A percentile compares a stretch with the other conserved stretches of the same genome.
Conservation (phyloP, 1,284 basidiomycete genomes). For the Sanguinoderma infundibulare region DNA sequence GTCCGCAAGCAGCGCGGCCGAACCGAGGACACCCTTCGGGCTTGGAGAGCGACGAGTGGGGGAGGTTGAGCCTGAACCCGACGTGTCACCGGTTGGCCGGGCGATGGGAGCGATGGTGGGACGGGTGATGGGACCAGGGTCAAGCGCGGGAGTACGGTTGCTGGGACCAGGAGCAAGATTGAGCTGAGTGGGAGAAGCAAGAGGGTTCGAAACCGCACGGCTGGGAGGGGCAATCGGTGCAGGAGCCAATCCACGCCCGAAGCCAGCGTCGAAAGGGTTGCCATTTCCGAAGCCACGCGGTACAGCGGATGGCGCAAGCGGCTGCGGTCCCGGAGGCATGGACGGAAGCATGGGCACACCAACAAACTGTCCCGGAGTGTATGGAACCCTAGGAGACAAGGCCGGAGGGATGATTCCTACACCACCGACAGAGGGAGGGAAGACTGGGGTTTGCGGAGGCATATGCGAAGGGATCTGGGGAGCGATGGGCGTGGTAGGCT, state of each 20-base stretch:
- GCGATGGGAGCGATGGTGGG: constrained; percentile 49
- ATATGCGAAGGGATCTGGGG: constrained; percentile 42
- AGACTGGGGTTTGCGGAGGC: constrained; percentile 46
- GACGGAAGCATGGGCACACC: constrained; percentile 40
- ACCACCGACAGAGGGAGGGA: constrained; percentile 38
- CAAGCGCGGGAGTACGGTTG: constrained; percentile 38
- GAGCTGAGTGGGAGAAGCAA: constrained; percentile 44
- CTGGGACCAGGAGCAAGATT: constrained; percentile 39
- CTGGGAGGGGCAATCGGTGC: constrained; percentile 59
- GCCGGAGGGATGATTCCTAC: constrained; percentile 50
- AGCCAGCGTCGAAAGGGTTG: constrained; percentile 54
- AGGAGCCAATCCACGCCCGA: constrained; percentile 44
- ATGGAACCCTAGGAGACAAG: constrained; percentile 54
- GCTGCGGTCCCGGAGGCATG: constrained; percentile 45
- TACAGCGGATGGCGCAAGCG: constrained; percentile 57
- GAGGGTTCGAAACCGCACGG: constrained; percentile 38
- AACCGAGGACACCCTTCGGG: constrained; percentile 74
- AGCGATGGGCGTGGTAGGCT: constrained; percentile 39
- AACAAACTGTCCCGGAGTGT: constrained; percentile 50
- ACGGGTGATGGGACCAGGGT: constrained; percentile 66
- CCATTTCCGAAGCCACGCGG: constrained; percentile 53
- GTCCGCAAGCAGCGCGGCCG: constrained; percentile 74
- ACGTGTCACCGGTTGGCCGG: constrained; percentile 45
- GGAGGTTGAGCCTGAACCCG: constrained; percentile 64
- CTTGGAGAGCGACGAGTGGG: constrained; percentile 70